Conservation (phyloP, 345 rosid species). For the Corymbia maculata region DNA sequence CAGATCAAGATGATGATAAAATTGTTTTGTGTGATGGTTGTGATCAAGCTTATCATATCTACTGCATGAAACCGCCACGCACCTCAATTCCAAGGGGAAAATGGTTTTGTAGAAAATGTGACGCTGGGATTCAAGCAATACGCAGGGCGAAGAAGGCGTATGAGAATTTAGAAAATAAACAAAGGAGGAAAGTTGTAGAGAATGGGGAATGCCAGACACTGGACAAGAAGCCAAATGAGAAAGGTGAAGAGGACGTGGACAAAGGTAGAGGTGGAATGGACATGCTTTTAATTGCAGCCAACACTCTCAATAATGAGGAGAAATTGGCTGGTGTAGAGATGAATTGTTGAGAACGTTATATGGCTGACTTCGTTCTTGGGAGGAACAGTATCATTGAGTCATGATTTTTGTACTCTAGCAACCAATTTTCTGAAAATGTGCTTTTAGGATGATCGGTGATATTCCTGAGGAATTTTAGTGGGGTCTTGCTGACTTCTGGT, state of each 20-base stretch:
- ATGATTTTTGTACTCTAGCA: neutral
- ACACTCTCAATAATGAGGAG: constrained; percentile 42
- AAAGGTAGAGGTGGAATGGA: constrained; percentile 40
- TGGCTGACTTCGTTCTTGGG: neutral
- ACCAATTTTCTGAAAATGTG: neutral
- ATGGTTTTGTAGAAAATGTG: constrained; percentile 83
- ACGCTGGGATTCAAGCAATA: constrained; percentile 37
- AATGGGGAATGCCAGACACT: neutral
- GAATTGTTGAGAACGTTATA: constrained; percentile 3
- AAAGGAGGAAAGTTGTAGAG: constrained; percentile 8
- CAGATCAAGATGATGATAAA: constrained; percentile 70
- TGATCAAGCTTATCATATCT: constrained; percentile 84
- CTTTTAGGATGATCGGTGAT: neutral
- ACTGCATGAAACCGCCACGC: constrained; percentile 71
- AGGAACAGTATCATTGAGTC: neutral
- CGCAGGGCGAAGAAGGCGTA: constrained; percentile 34
- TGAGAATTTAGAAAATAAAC: constrained; percentile 17
- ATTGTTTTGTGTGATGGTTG: constrained; percentile 86
- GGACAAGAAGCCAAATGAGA: neutral
- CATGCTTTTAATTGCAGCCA: constrained; percentile 80
- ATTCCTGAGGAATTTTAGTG: neutral
- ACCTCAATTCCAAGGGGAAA: constrained; percentile 44
- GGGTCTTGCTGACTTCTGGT: neutral
- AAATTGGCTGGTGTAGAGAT: constrained; percentile 17
- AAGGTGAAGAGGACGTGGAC: neutral